Base-by-base conservation (phyloP, 768 basidiomycete genomes). In the Pholiota conissans region DNA sequence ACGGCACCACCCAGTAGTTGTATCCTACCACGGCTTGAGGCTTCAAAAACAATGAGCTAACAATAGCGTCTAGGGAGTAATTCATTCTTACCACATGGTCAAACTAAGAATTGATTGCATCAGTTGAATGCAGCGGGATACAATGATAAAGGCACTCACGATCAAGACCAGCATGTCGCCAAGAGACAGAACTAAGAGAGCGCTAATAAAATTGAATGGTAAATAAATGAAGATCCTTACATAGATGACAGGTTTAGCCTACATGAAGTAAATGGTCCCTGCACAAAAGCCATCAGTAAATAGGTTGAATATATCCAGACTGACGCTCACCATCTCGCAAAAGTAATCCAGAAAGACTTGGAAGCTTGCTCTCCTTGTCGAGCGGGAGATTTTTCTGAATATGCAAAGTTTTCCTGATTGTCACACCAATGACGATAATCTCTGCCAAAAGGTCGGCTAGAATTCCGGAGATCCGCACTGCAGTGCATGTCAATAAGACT, bases 1-100 rank as follows among this genome's bases (percentile, higher is more conserved):
- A 73, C 11, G 71, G 71, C 7, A 73, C 71, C 14, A 73, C 70
- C 71, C 70, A 73, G 54, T 71, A 73, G 46, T 70, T 69, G 54
- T 71, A 73, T 6, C 69, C 67, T 1, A 70, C 67, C 3, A 67
- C 69, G 32, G 67, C 65, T 51, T 61, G 45, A 16, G 71, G 69
- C 70, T 72, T 40, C 5, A 34, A 28, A 50, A 3, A 13, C 10
- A 11, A 40, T 45, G 20, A 45, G 42, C 3, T 10, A 0, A 20
- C 42, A 13, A 45, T 2, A 10, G n/a, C 39, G 5, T 45, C n/a
- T 45, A 20, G 5, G 8, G 24, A 11, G 1, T 20, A 24, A 10
- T 45, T 45, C 63, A 37, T n/a, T n/a, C n/a, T n/a, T 52, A 63
- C 63, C 18, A 58, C 57, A 57, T 63, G 57, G 49, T 63, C 63